Evolutionary conservation across 1,284 basidiomycete genomes (phyloP).

Genomic region (Sutorius eximius): DNA sequence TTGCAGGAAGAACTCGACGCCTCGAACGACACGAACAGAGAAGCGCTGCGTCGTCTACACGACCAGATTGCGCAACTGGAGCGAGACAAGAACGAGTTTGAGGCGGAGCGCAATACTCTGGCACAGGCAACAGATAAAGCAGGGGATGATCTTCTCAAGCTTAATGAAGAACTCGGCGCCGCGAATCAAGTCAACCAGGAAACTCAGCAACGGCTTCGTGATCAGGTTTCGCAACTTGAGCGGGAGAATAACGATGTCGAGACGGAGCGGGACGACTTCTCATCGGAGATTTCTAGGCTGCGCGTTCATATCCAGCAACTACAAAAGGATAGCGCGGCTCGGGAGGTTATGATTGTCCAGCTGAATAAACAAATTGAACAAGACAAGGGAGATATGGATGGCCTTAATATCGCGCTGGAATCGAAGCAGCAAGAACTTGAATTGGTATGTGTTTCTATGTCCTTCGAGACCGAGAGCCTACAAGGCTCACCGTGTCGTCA

Average conservation of each 20-base stretch:
- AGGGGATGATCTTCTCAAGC: neutral
- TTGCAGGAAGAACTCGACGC: too few species aligned
- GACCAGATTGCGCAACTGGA: conserved; percentile 9
- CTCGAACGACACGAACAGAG: too few species aligned
- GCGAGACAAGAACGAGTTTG: conserved; percentile 12
- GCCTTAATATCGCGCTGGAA: conserved; percentile 83
- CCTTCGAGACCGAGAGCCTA: neutral
- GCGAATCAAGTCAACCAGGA: conserved; percentile 3
- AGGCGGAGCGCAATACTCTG: conserved; percentile 5
- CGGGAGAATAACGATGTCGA: conserved; percentile 6
- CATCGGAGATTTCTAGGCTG: conserved; percentile 64
- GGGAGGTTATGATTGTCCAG: conserved; percentile 79
- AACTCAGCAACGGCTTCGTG: conserved; percentile 5
- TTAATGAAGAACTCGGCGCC: conserved; percentile 4
- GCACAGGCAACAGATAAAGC: neutral
- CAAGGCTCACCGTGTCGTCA: neutral
- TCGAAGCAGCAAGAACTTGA: conserved; percentile 90
- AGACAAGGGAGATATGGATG: conserved; percentile 74
- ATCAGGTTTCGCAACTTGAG: conserved; percentile 13
- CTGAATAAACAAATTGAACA: conserved; percentile 65
- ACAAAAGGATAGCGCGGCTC: conserved; percentile 78
- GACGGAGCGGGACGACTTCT: conserved; percentile 38
- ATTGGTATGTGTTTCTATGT: conserved; percentile 53
- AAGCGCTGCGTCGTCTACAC: too few species aligned
- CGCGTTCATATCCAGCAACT: conserved; percentile 67